These are phyloP conservation scores for Areca catechu DNA, from an alignment of 176 grass and related monocot genomes.

Conservation along the genomic window DNA sequence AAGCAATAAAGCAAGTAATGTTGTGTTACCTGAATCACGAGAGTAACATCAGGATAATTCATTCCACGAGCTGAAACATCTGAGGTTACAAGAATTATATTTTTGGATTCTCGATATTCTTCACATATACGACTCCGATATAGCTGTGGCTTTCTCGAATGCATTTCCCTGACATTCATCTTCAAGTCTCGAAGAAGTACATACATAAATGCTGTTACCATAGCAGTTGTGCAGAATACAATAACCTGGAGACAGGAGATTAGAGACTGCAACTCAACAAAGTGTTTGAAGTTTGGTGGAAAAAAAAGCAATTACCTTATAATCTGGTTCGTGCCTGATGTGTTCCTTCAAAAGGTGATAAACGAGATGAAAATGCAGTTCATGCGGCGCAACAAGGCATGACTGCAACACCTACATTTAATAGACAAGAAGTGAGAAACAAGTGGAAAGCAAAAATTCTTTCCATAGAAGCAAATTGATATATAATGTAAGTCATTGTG, in stretches of 20 bases:
- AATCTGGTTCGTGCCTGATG: slow-evolving; percentile 65
- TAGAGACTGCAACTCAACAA: slow-evolving; percentile 2
- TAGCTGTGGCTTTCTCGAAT: slow-evolving; percentile 92
- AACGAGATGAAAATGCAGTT: slow-evolving; percentile 82
- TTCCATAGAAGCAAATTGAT: not conserved
- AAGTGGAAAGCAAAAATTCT: not conserved
- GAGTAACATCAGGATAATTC: slow-evolving; percentile 87
- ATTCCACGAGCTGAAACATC: slow-evolving; percentile 76
- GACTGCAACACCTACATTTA: slow-evolving; percentile 58
- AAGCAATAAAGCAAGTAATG: too few species aligned
- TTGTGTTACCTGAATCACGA: slow-evolving; percentile 71
- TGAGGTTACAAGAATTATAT: slow-evolving; percentile 77
- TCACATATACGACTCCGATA: slow-evolving; percentile 79
- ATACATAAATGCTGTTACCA: slow-evolving; percentile 81
- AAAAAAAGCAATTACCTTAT: slow-evolving; percentile 40
- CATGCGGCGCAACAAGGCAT: slow-evolving; percentile 55
- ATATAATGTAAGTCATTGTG: too few species aligned
- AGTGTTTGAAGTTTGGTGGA: not conserved
- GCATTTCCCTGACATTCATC: slow-evolving; percentile 85
- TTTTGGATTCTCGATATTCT: slow-evolving; percentile 61
- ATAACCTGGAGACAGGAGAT: slow-evolving; percentile 41
- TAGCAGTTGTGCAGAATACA: slow-evolving; percentile 85
- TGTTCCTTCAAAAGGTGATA: slow-evolving; percentile 64
- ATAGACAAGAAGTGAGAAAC: not conserved
- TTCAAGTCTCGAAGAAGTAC: slow-evolving; percentile 81